Base-by-base conservation (phyloP, 345 rosid species). In the Rhodamnia rubescens region DNA sequence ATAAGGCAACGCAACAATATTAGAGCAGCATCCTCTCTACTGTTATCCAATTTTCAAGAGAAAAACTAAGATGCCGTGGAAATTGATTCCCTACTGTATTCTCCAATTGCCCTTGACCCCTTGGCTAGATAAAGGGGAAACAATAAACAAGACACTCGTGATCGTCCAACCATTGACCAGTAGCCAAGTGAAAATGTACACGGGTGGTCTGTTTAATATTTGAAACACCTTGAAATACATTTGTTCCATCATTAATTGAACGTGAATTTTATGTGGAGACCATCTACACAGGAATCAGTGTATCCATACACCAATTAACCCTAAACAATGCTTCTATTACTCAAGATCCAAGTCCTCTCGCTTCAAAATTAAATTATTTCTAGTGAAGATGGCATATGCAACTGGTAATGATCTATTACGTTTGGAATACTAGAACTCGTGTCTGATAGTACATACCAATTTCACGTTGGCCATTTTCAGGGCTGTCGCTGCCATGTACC, bases 401-500 rank as follows among this genome's bases (percentile, higher is more conserved):
- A 69, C 47, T 1, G 1, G 36, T 26, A 5, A 29, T 40, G 53
- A 57, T 27, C n/a, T 29, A 74, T 51, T 44, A 21, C 13, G 36
- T 29, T 57, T 75, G 61, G 27, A 29, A 29, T 74, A 27, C 6
- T 57, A 51, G 47, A 84, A 47, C 18, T 44, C 6, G 2, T 84
- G 64, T 53, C 32, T 24, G 14, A 15, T 13, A 20, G 74, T 32
- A 74, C 87, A 87, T 88, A 95, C 99, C 98, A 82, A 94, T 90
- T 91, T 95, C 98, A 82, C 98, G 98, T 90, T 92, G 89, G 87
- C 98, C 98, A 87, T 97, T 97, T 82, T 96, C 98, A 85, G 96
- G 98, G 90, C 98, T 97, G 88, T 95, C 98, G 87, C 99, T 97
- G 59, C 99, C 99, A 88, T 97, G 99, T 82, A 97, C 90, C 52